Evolutionary conservation across 257 asterid genomes (phyloP).

Genomic region (Solanum rostratum): DNA sequence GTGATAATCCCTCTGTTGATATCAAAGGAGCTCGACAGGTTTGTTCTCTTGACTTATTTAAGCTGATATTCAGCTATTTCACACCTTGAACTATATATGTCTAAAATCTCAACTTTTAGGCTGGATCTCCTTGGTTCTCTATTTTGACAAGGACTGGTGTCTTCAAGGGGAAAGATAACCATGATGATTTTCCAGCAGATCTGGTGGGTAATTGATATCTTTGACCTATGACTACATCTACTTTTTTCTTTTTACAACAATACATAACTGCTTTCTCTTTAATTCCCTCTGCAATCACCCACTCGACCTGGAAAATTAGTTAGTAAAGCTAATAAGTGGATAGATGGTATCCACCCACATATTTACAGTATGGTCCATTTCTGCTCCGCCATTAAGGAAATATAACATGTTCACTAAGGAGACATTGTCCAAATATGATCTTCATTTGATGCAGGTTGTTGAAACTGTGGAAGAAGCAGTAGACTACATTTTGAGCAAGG

Average conservation of each 20-base stretch:
- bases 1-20: constrained; percentile 84
- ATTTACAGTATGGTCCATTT: not conserved
- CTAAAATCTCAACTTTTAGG: constrained; percentile 20
- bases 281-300: not conserved
- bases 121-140: constrained; percentile 81
- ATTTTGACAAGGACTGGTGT: constrained; percentile 90
- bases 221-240: not conserved
- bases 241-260: not conserved
- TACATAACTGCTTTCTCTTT: not conserved
- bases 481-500: constrained; percentile 65
- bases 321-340: not conserved
- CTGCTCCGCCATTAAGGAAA: not conserved
- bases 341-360: not conserved
- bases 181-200: constrained; percentile 57
- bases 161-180: constrained; percentile 61
- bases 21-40: constrained; percentile 85
- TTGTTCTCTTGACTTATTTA: not conserved
- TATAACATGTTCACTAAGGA: not conserved
- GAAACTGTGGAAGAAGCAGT: constrained; percentile 85
- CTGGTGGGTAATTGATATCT: constrained; percentile 29
- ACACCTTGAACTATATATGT: not conserved
- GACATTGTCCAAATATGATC: not conserved
- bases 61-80: not conserved
- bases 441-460: constrained; percentile 47
- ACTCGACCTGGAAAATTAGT: not conserved